These are phyloP conservation scores for Cavenderia fasciculata DNA, from an alignment of 78 protist genomes.

Conservation along the genomic window DNA sequence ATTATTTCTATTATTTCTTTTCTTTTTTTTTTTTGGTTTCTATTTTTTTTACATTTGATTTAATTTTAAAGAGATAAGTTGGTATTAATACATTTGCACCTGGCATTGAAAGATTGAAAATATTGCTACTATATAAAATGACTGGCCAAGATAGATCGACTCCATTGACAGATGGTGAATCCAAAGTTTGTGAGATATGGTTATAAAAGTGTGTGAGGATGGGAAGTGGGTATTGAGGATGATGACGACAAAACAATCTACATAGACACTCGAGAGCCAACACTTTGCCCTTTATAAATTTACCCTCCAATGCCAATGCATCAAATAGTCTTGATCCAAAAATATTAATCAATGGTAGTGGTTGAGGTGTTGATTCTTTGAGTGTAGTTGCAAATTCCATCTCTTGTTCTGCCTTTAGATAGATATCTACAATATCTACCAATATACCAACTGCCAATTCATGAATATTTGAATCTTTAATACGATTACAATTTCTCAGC, in stretches of 20 bases:
- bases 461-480: conserved; percentile 52
- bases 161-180: conserved; percentile 5
- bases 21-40: not conserved
- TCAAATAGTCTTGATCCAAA: conserved; percentile 57
- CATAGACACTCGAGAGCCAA: conserved; percentile 60
- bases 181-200: conserved; percentile 7
- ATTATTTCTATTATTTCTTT: no score
- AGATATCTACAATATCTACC: conserved; percentile 42
- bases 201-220: conserved; percentile 48
- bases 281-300: conserved; percentile 51
- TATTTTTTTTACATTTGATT: conserved; percentile 17
- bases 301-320: conserved; percentile 15
- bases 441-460: conserved; percentile 45
- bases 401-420: conserved; percentile 16
- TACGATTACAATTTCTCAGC: conserved; percentile 13
- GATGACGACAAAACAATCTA: conserved; percentile 70
- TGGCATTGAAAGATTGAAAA: conserved; percentile 58
- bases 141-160: conserved; percentile 44
- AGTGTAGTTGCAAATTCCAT: conserved; percentile 29
- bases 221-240: conserved; percentile 39
- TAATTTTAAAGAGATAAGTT: conserved; percentile 53
- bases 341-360: conserved; percentile 34
- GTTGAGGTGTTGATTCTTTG: conserved; percentile 1
- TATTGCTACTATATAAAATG: conserved; percentile 12
- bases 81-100: conserved; percentile 58